A percentile compares a stretch with the other conserved stretches of the same genome.
Conservation (phyloP, 495 filamentous ascomycete species). For the Trichoderma asperelloides region DNA sequence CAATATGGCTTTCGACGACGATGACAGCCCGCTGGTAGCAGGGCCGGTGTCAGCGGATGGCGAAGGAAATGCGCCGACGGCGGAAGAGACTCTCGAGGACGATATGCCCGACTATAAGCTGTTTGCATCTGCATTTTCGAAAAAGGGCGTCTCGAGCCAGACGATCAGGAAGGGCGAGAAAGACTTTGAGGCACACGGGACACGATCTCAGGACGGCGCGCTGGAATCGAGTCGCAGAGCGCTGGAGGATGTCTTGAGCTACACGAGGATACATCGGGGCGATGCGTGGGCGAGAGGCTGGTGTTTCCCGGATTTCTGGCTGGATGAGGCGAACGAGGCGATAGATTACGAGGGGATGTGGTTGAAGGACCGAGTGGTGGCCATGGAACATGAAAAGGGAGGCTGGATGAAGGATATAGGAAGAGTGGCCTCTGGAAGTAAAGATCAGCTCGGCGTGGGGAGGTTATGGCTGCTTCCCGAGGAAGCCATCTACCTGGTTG, state of each 20-base stretch:
- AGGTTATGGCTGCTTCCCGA: conserved; percentile 81
- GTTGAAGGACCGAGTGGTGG: conserved; percentile 37
- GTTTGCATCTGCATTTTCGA: conserved; percentile 42
- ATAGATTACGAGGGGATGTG: conserved; percentile 16
- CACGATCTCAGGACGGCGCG: conserved; percentile 62
- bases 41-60: conserved; percentile 9
- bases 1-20: conserved; percentile 36
- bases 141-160: conserved; percentile 32
- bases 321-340: conserved; percentile 22
- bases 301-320: conserved; percentile 44
- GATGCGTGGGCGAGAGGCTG: conserved; percentile 47
- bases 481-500: conserved; percentile 80
- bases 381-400: conserved; percentile 37
- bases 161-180: conserved; percentile 63
- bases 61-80: conserved; percentile 18
- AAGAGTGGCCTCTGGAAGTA: conserved; percentile 34
- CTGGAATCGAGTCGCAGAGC: conserved; percentile 75
- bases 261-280: conserved; percentile 54
- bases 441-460: conserved; percentile 39
- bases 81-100: conserved; percentile 54
- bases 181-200: conserved; percentile 92
- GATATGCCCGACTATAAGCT: conserved; percentile 75
- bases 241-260: conserved; percentile 80
- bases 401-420: conserved; percentile 31
- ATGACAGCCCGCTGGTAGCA: conserved; percentile 25